phyloP scores from a whole-genome alignment of 179 eudicot species.

The Silene vulgaris region DNA sequence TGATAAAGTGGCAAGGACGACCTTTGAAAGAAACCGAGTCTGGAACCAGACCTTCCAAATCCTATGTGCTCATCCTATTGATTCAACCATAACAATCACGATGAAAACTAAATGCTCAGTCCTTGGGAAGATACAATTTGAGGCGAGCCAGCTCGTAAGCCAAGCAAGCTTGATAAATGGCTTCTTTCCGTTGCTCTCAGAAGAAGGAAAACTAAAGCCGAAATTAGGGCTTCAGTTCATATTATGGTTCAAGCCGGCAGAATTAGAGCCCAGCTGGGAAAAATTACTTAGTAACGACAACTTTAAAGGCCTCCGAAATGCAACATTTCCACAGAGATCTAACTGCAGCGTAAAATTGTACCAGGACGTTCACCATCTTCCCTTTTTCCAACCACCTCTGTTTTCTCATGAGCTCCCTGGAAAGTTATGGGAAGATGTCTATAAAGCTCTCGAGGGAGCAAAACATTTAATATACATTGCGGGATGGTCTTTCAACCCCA shows the following conservation, averaged over 20 bases:
- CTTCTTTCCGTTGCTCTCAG: constrained; percentile 53
- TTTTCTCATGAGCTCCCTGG: constrained; percentile 30
- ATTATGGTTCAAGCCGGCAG: constrained; percentile 84
- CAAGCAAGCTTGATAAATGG: constrained; percentile 64
- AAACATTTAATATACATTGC: constrained; percentile 82
- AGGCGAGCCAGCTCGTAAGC: constrained; percentile 46
- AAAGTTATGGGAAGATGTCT: constrained; percentile 86
- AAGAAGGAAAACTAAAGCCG: constrained; percentile 43
- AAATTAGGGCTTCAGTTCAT: constrained; percentile 57
- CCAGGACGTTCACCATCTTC: constrained; percentile 80
- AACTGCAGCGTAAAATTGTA: constrained; percentile 62
- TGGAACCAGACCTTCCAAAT: constrained; percentile 95
- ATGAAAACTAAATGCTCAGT: constrained; percentile 56
- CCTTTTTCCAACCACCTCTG: constrained; percentile 51
- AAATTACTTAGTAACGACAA: constrained; percentile 40
- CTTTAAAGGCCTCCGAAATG: constrained; percentile 56
- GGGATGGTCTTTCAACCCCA: constrained; percentile 95
- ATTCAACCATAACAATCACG: constrained; percentile 61
- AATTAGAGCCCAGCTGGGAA: constrained; percentile 61
- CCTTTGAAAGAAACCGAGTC: constrained; percentile 44
- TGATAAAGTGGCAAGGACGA: constrained; percentile 65
- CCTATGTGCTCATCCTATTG: constrained; percentile 73
- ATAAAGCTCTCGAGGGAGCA: constrained; percentile 77
- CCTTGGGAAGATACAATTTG: constrained; percentile 57
- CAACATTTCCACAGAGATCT: constrained; percentile 68